Evolutionary conservation across 352 stramenopile genomes (phyloP), one percentile per base, ranked within the genome.

Genomic region (Aphanomyces astaci): DNA sequence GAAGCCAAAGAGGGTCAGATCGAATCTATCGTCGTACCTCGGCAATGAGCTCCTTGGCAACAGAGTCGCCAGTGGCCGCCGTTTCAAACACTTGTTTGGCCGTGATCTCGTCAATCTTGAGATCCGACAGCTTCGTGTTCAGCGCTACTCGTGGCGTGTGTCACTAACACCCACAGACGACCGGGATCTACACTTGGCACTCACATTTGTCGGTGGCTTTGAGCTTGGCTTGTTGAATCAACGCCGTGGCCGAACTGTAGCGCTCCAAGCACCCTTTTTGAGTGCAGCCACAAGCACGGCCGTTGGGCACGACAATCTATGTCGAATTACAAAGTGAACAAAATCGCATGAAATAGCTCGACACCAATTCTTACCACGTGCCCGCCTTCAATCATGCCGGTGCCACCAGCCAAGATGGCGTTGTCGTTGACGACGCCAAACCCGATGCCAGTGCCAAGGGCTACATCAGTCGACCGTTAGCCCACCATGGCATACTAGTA

Each of bases 231-330:
- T 88, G 78, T 0, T 72, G 75, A 33, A 90, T 80, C n/a, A 94
- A 71, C 4, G 84, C 86, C 2, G 74, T 71, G 28, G 86, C 86
- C 9, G 84, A 92, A 66, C 76, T 88, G 64, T 94, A 94, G 9
- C 78, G 78, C 73, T 94, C 86, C 17, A 94, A 71, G 33, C 86
- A 94, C 0, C 86, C 86, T 53, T 76, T 70, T 68, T 94, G 86
- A 1, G 77, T 82, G 72, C 86, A 94, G 0, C 79, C 79, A 43
- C 86, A 94, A 3, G 75, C 73, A 33, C 84, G 78, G 32, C 86
- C 86, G 71, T 92, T 92, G 62, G 80, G 81, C 66, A 92, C 86
- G 4, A 94, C 82, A 59, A 94, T 92, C 85, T 93, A 53, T 15
- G 2, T 5, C 11, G 2, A 53, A 25, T 7, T 10, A 9, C 45